A percentile compares a stretch with the other conserved stretches of the same genome.
Evolutionary conservation across 441 rosid species (phyloP).

Genomic region (Gossypium aridum): DNA sequence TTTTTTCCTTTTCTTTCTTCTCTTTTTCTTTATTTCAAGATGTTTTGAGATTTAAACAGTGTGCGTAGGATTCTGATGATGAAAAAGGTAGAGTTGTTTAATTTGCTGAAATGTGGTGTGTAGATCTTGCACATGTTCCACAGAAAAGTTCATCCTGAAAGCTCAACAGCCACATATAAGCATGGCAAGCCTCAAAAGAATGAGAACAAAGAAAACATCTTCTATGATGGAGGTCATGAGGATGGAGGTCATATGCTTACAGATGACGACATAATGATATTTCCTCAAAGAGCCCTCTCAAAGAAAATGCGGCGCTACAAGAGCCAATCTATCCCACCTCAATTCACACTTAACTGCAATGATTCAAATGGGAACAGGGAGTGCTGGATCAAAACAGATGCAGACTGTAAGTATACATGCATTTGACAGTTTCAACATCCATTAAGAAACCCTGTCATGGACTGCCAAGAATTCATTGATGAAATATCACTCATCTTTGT

Average conservation of each 20-base stretch:
- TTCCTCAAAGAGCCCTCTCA: constrained; percentile 28
- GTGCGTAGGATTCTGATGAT: neutral
- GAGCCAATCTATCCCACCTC: constrained; percentile 47
- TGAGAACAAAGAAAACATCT: constrained; percentile 30
- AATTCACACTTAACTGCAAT: constrained; percentile 28
- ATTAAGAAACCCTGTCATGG: neutral
- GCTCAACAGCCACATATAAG: constrained; percentile 35
- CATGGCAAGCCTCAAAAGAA: constrained; percentile 29
- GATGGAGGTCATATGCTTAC: constrained; percentile 26
- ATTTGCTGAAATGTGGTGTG: constrained; percentile 12
- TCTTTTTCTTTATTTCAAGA: neutral
- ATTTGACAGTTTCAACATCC: neutral
- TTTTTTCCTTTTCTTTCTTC: neutral
- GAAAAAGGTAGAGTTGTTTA: neutral
- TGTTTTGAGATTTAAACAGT: neutral
- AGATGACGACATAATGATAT: constrained; percentile 30
- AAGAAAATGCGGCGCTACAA: constrained; percentile 29
- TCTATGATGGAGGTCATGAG: constrained; percentile 22
- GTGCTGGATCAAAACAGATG: constrained; percentile 79
- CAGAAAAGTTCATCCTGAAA: constrained; percentile 80
- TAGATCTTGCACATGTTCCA: constrained; percentile 76
- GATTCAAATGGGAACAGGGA: constrained; percentile 64
- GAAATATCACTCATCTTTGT: neutral
- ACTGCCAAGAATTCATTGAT: neutral
- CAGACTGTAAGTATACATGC: constrained; percentile 57